Evolutionary conservation across 2,329 filamentous ascomycete genomes (phyloP).

Genomic region (Akanthomyces uredinophilus): DNA sequence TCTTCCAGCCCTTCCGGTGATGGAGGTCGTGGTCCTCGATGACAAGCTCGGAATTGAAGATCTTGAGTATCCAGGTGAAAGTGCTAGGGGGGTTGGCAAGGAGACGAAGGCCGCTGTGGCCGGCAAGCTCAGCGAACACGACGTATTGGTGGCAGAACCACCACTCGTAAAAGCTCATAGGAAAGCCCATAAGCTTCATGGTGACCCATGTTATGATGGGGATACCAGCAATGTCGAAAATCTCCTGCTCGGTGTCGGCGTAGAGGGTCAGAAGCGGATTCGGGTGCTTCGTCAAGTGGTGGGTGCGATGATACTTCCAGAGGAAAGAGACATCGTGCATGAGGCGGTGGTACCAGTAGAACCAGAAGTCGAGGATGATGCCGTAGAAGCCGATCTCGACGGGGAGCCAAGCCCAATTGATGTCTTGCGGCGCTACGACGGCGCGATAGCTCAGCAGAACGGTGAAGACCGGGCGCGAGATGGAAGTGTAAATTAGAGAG

Average conservation of each 20-base stretch:
- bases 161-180: constrained; percentile 39
- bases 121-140: constrained; percentile 30
- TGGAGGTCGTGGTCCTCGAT: constrained; percentile 37
- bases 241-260: constrained; percentile 27
- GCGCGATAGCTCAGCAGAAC: constrained; percentile 28
- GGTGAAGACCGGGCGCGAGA: constrained; percentile 27
- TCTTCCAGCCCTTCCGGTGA: constrained; percentile 29
- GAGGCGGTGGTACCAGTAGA: constrained; percentile 34
- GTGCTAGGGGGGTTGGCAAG: constrained; percentile 28
- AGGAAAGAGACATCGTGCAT: constrained; percentile 35
- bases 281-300: constrained; percentile 38
- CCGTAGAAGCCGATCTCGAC: constrained; percentile 34
- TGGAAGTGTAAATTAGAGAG: constrained; percentile 28
- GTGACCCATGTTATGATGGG: constrained; percentile 24
- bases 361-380: constrained; percentile 36
- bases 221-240: constrained; percentile 26
- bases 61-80: constrained; percentile 27
- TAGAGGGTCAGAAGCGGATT: constrained; percentile 27
- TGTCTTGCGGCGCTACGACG: constrained; percentile 21
- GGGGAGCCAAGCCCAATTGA: constrained; percentile 30
- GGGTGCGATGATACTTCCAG: constrained; percentile 38
- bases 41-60: constrained; percentile 30
- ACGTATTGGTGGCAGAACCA: constrained; percentile 37
- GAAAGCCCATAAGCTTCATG: constrained; percentile 28
- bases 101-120: constrained; percentile 31